These are phyloP conservation scores for Pseudofabraea citricarpa DNA, from an alignment of 2,329 filamentous ascomycete species.

Conservation along the genomic window DNA sequence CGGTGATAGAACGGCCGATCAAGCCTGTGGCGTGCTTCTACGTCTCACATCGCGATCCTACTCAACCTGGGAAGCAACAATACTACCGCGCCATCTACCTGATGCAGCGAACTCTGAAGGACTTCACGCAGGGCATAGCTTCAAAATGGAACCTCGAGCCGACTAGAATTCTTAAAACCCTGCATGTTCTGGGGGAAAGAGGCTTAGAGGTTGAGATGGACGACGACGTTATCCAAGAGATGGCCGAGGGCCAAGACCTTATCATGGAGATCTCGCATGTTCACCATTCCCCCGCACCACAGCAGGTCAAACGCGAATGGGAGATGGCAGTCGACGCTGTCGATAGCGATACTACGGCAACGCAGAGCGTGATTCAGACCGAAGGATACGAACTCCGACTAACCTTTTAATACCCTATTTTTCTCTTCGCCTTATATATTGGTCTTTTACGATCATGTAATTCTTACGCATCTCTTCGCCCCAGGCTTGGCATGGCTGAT, in stretches of 20 bases:
- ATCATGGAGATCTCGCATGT: conserved; percentile 55
- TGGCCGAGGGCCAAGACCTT: conserved; percentile 92
- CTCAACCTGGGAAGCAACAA: conserved; percentile 40
- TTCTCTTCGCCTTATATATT: too few relatives aligned
- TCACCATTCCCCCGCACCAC: conserved; percentile 17
- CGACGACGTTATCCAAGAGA: conserved; percentile 78
- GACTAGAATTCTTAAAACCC: conserved; percentile 61
- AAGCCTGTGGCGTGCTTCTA: conserved; percentile 89
- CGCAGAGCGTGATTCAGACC: conserved; percentile 18
- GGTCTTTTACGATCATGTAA: conserved; percentile 23
- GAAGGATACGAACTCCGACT: conserved; percentile 29
- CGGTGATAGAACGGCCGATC: conserved; percentile 61
- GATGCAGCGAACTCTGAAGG: conserved; percentile 66
- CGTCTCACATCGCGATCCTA: conserved; percentile 52
- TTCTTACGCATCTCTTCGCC: conserved; percentile 18
- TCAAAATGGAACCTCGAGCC: conserved; percentile 78
- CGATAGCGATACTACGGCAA: conserved; percentile 20
- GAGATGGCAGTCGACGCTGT: conserved; percentile 52
- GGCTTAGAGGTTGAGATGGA: conserved; percentile 84
- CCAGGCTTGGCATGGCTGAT: conserved; percentile 9
- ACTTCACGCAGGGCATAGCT: conserved; percentile 69
- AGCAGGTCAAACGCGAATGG: conserved; percentile 51
- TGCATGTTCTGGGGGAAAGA: conserved; percentile 63
- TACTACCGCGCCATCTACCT: conserved; percentile 86
- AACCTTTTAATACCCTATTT: conserved; percentile 14